Evolutionary conservation across 2,329 filamentous ascomycete species (phyloP), one percentile per base, ranked within the genome.

Genomic region (Fusarium verticillioides): DNA sequence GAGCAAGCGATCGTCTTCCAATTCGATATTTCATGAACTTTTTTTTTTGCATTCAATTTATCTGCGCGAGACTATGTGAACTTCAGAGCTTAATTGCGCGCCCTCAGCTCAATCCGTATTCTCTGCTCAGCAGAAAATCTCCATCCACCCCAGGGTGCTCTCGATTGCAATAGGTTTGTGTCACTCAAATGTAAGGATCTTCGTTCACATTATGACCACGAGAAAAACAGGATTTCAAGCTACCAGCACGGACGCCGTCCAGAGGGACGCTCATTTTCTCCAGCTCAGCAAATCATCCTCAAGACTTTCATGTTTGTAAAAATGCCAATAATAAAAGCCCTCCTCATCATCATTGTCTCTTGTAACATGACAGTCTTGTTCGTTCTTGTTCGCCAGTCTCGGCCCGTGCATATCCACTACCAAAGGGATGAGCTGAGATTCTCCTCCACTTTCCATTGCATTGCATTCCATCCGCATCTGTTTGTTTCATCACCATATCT

Each of bases 1-100:
- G 75, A 77, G 73, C 75, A 75, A 74, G 75, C 75, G 67, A 66
- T 72, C 65, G 60, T 74, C 59, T 74, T 69, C 53, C 52, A 66
- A 75, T 67, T 61, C 54, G 63, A 65, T 54, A 66, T 73, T 69
- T 65, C 60, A 62, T 63, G 23, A 64, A 62, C 34, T 46, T 36
- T 46, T 23, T 23, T 36, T 19, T 39, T 39, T 56, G 28, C 32
- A 47, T 60, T 60, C 28, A 34, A 60, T 37, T 21, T 37, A 47
- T 53, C 23, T n/a, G 28, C n/a, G 19, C 30, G 52, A 42, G 63
- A 46, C 49, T 49, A 40, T 18, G 26, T 54, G 18, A 18, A 58
- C 39, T 63, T 32, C 10, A 42, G 32, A 37, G 19, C n/a, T 37
- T 13, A 39, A 37, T 21, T 40, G 28, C 16, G 28, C 19, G 30